Conservation (phyloP, 768 basidiomycete species). For the Lactarius akahatsu region DNA sequence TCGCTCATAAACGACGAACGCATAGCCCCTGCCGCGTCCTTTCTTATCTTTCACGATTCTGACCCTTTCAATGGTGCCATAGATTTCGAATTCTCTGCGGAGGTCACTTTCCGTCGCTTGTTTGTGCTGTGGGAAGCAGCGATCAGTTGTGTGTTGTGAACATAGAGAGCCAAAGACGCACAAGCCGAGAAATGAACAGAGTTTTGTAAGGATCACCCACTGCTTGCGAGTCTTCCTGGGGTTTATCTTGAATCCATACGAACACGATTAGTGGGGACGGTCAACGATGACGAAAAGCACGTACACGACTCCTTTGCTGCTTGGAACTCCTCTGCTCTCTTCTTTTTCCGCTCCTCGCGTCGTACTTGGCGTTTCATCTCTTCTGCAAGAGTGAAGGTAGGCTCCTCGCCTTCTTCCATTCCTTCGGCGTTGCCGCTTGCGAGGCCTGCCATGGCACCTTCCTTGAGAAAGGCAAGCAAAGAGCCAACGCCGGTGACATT, state of each 20-base stretch:
- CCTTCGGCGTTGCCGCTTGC: slow-evolving; percentile 58
- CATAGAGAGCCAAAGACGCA: slow-evolving; percentile 37
- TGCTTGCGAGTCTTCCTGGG: slow-evolving; percentile 86
- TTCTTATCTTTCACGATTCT: slow-evolving; percentile 92
- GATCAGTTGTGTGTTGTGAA: slow-evolving; percentile 19
- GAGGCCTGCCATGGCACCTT: slow-evolving; percentile 69
- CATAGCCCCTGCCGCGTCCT: slow-evolving; percentile 84
- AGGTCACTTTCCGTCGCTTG: slow-evolving; percentile 89
- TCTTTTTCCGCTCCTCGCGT: slow-evolving; percentile 76
- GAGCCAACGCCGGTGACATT: slow-evolving; percentile 72
- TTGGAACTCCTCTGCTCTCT: slow-evolving; percentile 72
- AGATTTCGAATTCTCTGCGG: slow-evolving; percentile 92
- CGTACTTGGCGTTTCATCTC: slow-evolving; percentile 77
- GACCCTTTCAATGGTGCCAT: slow-evolving; percentile 92
- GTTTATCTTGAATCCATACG: slow-evolving; percentile 64
- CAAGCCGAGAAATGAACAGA: slow-evolving; percentile 91
- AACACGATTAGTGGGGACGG: slow-evolving; percentile 21
- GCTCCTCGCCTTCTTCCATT: slow-evolving; percentile 86
- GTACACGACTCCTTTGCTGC: slow-evolving; percentile 81
- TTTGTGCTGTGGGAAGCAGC: slow-evolving; percentile 64
- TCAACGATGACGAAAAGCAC: slow-evolving; percentile 36
- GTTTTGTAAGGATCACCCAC: slow-evolving; percentile 98
- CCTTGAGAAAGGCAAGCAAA: slow-evolving; percentile 70
- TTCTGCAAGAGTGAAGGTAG: slow-evolving; percentile 76
- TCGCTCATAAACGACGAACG: slow-evolving; percentile 96